Conservation (phyloP, 2,329 filamentous ascomycete genomes). For the Aspergillus sp. region DNA sequence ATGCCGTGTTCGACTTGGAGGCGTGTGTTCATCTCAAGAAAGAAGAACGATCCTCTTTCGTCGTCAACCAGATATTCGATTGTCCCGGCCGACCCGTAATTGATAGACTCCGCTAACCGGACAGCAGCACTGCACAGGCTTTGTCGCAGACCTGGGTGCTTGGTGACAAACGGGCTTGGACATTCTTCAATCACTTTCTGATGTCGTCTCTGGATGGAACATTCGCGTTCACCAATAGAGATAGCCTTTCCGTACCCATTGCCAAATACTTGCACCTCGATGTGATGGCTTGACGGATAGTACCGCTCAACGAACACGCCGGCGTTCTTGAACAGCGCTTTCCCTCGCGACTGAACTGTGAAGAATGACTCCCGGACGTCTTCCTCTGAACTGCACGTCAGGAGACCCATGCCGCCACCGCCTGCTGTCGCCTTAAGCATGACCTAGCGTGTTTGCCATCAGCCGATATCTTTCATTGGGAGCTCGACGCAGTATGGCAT, state of each 20-base stretch:
- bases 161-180: conserved; percentile 36
- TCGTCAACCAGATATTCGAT: conserved; percentile 49
- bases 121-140: conserved; percentile 40
- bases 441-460: conserved; percentile 47
- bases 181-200: conserved; percentile 55
- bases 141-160: conserved; percentile 32
- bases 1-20: conserved; percentile 53
- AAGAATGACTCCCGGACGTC: conserved; percentile 34
- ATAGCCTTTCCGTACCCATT: conserved; percentile 2
- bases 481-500: too few relatives aligned
- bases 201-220: conserved; percentile 51
- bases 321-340: conserved; percentile 44
- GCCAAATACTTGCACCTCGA: conserved; percentile 51
- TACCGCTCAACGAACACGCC: conserved; percentile 47
- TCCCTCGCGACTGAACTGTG: conserved; percentile 39
- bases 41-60: conserved; percentile 41
- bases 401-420: conserved; percentile 48
- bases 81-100: conserved; percentile 45
- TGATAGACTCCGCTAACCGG: conserved; percentile 34
- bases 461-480: conserved; percentile 35
- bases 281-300: conserved; percentile 44
- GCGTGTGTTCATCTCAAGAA: conserved; percentile 51
- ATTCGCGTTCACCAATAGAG: conserved; percentile 46
- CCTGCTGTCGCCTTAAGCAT: conserved; percentile 52
- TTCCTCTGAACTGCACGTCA: conserved; percentile 33